Evolutionary conservation across 345 rosid species (phyloP).

Genomic region (Dipteronia sinensis): DNA sequence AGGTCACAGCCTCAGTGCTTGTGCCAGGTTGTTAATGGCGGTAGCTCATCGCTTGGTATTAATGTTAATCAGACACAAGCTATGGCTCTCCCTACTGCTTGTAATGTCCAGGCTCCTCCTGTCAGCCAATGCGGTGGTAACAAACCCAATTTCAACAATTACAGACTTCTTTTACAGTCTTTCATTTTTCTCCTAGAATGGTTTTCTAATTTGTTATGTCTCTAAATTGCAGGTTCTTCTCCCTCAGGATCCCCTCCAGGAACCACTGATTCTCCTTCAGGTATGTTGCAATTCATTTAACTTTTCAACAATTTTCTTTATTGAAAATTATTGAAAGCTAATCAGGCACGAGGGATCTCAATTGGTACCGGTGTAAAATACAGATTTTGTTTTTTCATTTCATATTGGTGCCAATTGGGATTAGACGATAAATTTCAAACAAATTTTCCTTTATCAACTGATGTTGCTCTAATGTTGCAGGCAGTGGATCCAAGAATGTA

Average conservation of each 20-base stretch:
- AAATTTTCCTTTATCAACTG: too few relatives aligned
- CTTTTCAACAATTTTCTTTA: too few relatives aligned
- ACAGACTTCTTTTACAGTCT: neutral
- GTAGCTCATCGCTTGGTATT: slow-evolving; percentile 31
- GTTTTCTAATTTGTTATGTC: neutral
- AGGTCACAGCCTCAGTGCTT: slow-evolving; percentile 33
- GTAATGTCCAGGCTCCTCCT: slow-evolving; percentile 34
- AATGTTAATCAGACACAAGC: slow-evolving; percentile 39
- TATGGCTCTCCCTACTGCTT: slow-evolving; percentile 32
- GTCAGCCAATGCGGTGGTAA: slow-evolving; percentile 27
- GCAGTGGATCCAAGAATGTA: slow-evolving; percentile 33
- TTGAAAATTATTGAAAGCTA: too few relatives aligned
- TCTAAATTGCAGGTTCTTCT: slow-evolving; percentile 15
- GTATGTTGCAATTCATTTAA: slow-evolving; percentile 5
- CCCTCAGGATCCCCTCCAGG: slow-evolving; percentile 33
- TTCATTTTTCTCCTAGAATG: neutral
- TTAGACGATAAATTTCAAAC: neutral
- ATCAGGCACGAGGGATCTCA: too few relatives aligned
- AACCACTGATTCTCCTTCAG: slow-evolving; percentile 27
- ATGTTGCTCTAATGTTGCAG: slow-evolving; percentile 3
- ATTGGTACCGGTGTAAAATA: too few relatives aligned
- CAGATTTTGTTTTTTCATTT: too few relatives aligned
- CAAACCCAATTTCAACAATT: neutral
- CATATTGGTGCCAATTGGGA: too few relatives aligned
- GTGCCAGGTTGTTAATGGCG: slow-evolving; percentile 30